Evolutionary conservation across 108 stramenopile species (phyloP).

Genomic region (Nitzschia inconspicua): DNA sequence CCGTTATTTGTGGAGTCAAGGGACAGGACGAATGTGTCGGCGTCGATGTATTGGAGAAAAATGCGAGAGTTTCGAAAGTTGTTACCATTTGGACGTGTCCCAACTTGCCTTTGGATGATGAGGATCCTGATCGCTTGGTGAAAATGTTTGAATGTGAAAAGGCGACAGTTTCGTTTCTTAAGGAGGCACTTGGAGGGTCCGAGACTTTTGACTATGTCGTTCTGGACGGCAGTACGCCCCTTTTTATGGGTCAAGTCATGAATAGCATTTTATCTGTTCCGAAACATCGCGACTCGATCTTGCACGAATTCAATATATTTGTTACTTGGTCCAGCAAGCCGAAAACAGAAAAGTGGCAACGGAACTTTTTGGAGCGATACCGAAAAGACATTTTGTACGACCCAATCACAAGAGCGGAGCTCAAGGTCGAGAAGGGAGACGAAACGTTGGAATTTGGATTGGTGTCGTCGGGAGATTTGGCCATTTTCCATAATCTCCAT

Average conservation of each 20-base stretch:
- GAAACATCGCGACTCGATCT: neutral
- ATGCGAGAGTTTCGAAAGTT: slow-evolving; percentile 15
- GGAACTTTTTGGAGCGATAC: slow-evolving; percentile 27
- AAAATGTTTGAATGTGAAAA: slow-evolving; percentile 31
- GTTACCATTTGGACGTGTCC: slow-evolving; percentile 24
- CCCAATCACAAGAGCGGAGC: slow-evolving; percentile 22
- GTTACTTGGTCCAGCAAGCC: slow-evolving; percentile 13
- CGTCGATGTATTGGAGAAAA: slow-evolving; percentile 8
- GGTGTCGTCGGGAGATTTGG: neutral
- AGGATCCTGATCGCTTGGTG: neutral
- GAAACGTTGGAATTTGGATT: slow-evolving; percentile 22
- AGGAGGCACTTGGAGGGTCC: slow-evolving; percentile 1
- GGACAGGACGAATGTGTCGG: slow-evolving; percentile 12
- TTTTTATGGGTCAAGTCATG: slow-evolving; percentile 24
- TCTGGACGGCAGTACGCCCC: slow-evolving; percentile 18
- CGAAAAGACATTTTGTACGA: slow-evolving; percentile 21
- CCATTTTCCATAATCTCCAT: neutral
- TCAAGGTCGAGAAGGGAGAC: slow-evolving; percentile 4
- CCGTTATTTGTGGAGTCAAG: slow-evolving; percentile 15
- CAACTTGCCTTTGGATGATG: neutral
- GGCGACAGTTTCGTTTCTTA: neutral
- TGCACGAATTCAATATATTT: slow-evolving; percentile 1
- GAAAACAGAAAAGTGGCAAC: slow-evolving; percentile 7
- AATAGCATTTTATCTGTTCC: slow-evolving; percentile 20
- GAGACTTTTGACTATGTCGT: slow-evolving; percentile 9